These are phyloP conservation scores for Metarhizium guizhouense DNA, from an alignment of 2,329 filamentous ascomycete genomes.

Conservation along the genomic window DNA sequence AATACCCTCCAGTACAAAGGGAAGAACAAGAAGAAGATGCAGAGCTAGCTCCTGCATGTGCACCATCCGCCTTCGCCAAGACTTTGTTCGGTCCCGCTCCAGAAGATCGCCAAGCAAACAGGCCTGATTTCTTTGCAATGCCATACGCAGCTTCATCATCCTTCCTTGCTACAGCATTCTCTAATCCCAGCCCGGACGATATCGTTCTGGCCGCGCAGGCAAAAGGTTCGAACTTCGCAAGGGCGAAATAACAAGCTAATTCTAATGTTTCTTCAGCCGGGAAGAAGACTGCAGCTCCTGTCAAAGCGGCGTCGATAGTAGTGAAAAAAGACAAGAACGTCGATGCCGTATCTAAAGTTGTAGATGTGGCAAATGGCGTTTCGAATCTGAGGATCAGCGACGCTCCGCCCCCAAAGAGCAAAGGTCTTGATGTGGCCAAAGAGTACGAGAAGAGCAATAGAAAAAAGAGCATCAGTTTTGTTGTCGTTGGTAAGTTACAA, in stretches of 20 bases:
- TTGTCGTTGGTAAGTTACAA: constrained; percentile 66
- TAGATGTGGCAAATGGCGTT: constrained; percentile 19
- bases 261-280: constrained; percentile 47
- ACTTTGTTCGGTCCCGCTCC: constrained; percentile 39
- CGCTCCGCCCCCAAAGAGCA: constrained; percentile 52
- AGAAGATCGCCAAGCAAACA: constrained; percentile 16
- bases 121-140: constrained; percentile 29
- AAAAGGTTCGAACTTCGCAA: constrained; percentile 66
- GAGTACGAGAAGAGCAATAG: constrained; percentile 67
- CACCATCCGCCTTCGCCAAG: constrained; percentile 49
- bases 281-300: constrained; percentile 34
- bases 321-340: constrained; percentile 31
- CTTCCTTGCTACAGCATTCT: constrained; percentile 56
- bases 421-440: constrained; percentile 75
- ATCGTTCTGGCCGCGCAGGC: constrained; percentile 79
- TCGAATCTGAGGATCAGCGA: constrained; percentile 37
- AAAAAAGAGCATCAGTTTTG: constrained; percentile 82
- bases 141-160: constrained; percentile 42
- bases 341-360: constrained; percentile 15
- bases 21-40: neutral
- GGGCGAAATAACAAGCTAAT: constrained; percentile 39
- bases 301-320: constrained; percentile 21
- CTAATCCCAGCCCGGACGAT: constrained; percentile 86
- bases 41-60: constrained; percentile 12
- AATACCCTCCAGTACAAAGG: neutral